Conservation (phyloP, 2,329 filamentous ascomycete species). For the Fusarium humuli region DNA sequence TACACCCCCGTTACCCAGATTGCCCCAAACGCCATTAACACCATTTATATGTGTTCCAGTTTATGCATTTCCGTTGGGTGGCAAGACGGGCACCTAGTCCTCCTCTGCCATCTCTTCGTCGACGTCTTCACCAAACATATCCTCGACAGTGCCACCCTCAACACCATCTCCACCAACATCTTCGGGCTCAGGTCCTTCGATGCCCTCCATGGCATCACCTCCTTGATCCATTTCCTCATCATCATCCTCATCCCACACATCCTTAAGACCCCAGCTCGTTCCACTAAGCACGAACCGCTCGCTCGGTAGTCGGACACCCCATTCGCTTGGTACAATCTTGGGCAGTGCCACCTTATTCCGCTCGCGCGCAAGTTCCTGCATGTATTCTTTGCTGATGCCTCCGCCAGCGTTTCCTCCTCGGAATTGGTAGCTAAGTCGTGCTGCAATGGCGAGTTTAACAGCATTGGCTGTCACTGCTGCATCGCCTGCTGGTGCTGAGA, state of each 20-base stretch:
- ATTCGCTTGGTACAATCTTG: conserved; percentile 71
- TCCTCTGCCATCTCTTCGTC: conserved; percentile 68
- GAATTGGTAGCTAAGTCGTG: conserved; percentile 77
- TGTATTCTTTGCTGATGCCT: conserved; percentile 77
- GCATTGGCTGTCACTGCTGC: conserved; percentile 73
- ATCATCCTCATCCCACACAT: conserved; percentile 66
- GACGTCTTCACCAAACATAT: conserved; percentile 66
- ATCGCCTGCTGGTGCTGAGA: conserved; percentile 61
- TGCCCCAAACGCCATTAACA: conserved; percentile 38
- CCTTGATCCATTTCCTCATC: conserved; percentile 56
- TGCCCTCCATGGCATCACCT: conserved; percentile 63
- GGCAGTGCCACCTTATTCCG: conserved; percentile 76
- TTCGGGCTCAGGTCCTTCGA: conserved; percentile 56
- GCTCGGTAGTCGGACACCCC: conserved; percentile 74
- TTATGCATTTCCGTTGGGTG: conserved; percentile 8
- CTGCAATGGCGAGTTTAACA: conserved; percentile 78
- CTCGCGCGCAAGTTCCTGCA: conserved; percentile 78
- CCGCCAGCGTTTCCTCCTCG: conserved; percentile 64
- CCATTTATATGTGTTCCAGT: conserved; percentile 13
- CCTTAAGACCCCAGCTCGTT: conserved; percentile 71
- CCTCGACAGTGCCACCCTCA: conserved; percentile 64
- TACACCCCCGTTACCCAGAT: conserved; percentile 5
- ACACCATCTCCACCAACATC: conserved; percentile 60
- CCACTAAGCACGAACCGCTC: conserved; percentile 77
- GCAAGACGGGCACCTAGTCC: conserved; percentile 25